Percentiles rank a stretch among this genome's conserved stretches.
Conservation (phyloP, 2,329 filamentous ascomycete genomes). For the Aspergillus niger region DNA sequence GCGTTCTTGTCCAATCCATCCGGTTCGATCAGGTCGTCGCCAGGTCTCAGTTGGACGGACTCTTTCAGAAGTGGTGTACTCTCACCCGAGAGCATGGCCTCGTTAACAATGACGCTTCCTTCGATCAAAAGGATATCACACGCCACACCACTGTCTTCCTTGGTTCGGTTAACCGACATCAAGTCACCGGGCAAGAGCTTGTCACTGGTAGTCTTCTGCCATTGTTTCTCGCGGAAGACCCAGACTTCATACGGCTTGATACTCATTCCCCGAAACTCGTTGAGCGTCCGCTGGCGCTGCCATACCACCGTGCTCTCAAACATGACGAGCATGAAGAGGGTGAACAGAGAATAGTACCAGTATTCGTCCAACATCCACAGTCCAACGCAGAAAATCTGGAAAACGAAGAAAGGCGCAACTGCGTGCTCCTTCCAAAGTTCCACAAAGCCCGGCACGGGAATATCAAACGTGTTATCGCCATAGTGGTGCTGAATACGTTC, state of each 20-base stretch:
- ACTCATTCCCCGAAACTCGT: slow-evolving; percentile 97
- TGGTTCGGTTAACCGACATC: slow-evolving; percentile 87
- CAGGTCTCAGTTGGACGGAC: slow-evolving; percentile 85
- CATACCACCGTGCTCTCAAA: slow-evolving; percentile 99
- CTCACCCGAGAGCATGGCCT: slow-evolving; percentile 98
- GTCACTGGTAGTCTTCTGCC: slow-evolving; percentile 87
- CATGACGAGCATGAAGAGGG: slow-evolving; percentile 94
- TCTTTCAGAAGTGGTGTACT: slow-evolving; percentile 97
- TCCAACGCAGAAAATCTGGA: slow-evolving; percentile 97
- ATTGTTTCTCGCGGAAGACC: slow-evolving; percentile 84
- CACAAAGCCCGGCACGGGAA: slow-evolving; percentile 91
- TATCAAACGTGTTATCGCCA: slow-evolving; percentile 94
- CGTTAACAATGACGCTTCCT: slow-evolving; percentile 95
- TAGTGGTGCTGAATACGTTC: slow-evolving; percentile 86
- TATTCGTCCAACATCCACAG: slow-evolving; percentile 99
- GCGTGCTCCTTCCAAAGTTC: slow-evolving; percentile 98
- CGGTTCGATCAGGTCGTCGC: slow-evolving; percentile 75
- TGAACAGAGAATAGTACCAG: slow-evolving; percentile 99
- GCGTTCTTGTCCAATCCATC: slow-evolving; percentile 96
- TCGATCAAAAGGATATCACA: slow-evolving; percentile 97
- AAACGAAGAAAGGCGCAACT: slow-evolving; percentile 98
- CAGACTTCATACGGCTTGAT: slow-evolving; percentile 97
- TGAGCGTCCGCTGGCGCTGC: slow-evolving; percentile 94
- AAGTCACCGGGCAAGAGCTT: slow-evolving; percentile 90
- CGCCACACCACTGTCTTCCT: slow-evolving; percentile 94